A percentile compares a stretch with the other conserved stretches of the same genome.
Conservation (phyloP, 2,329 filamentous ascomycete genomes). For the Metarhizium sp. region DNA sequence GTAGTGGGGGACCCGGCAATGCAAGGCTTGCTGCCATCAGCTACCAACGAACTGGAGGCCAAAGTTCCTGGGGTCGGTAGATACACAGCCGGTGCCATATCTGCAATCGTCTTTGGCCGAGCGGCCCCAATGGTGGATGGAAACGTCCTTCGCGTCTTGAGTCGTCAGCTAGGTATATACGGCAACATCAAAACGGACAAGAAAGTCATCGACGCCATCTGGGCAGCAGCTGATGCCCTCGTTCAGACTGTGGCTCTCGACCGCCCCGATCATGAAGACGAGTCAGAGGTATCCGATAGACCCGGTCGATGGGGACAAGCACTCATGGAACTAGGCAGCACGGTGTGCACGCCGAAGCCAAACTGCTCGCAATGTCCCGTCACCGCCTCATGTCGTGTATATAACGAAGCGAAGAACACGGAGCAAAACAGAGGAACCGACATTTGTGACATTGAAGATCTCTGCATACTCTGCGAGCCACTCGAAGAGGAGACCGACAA, state of each 20-base stretch:
- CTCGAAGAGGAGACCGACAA: conserved; percentile 27
- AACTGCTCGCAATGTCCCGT: conserved; percentile 44
- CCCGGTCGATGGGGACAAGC: conserved; percentile 56
- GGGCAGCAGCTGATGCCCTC: conserved; percentile 47
- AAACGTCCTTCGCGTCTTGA: conserved; percentile 52
- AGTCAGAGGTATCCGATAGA: conserved; percentile 25
- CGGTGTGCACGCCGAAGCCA: conserved; percentile 50
- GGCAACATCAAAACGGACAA: conserved; percentile 49
- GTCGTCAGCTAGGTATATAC: conserved; percentile 47
- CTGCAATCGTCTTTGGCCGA: conserved; percentile 52
- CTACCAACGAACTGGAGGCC: conserved; percentile 34
- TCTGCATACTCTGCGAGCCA: conserved; percentile 37
- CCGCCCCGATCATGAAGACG: conserved; percentile 10
- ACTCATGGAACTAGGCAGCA: conserved; percentile 57
- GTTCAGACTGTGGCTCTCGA: conserved; percentile 41
- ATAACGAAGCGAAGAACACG: conserved; percentile 31
- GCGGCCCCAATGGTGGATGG: conserved; percentile 54
- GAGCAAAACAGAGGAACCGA: conserved; percentile 14
- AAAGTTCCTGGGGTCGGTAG: conserved; percentile 50
- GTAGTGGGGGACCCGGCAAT: conserved; percentile 33
- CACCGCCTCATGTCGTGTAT: conserved; percentile 40
- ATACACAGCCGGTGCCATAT: conserved; percentile 54
- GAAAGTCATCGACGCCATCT: conserved; percentile 40
- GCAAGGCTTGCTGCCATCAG: conserved; percentile 39
- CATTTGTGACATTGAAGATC: conserved; percentile 38